These are phyloP conservation scores for Tritrichomonas musculus DNA, from an alignment of 208 protist species.

Conservation along the genomic window DNA sequence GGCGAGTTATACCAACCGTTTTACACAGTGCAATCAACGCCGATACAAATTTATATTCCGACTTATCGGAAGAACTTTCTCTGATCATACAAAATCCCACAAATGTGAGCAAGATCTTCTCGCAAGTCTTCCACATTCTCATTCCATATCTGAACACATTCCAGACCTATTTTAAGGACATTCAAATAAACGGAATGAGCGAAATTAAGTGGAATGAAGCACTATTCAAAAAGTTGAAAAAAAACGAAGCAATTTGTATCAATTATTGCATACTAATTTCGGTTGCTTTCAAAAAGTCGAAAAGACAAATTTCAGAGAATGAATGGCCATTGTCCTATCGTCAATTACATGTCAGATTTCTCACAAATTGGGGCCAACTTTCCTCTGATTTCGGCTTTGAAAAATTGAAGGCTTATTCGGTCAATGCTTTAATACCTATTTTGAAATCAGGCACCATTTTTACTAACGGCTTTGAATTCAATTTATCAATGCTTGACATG, in stretches of 20 bases:
- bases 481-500: neutral
- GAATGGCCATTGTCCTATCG: neutral
- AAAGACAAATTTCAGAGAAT: neutral
- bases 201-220: neutral
- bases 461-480: neutral
- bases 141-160: neutral
- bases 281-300: neutral
- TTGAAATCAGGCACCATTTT: neutral
- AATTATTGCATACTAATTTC: conserved; percentile 17
- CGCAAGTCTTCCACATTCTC: neutral
- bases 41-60: neutral
- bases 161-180: neutral
- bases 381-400: no score
- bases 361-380: neutral
- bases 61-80: neutral
- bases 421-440: conserved; percentile 1
- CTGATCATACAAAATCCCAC: neutral
- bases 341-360: neutral
- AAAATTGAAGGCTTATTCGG: neutral
- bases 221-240: neutral
- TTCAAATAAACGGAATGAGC: neutral
- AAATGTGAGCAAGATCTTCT: neutral
- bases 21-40: neutral
- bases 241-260: neutral
- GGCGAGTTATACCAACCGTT: neutral